A percentile compares a stretch with the other conserved stretches of the same genome.
These are phyloP conservation scores for Claviceps sp. DNA, from an alignment of 2,329 filamentous ascomycete species.

Conservation along the genomic window DNA sequence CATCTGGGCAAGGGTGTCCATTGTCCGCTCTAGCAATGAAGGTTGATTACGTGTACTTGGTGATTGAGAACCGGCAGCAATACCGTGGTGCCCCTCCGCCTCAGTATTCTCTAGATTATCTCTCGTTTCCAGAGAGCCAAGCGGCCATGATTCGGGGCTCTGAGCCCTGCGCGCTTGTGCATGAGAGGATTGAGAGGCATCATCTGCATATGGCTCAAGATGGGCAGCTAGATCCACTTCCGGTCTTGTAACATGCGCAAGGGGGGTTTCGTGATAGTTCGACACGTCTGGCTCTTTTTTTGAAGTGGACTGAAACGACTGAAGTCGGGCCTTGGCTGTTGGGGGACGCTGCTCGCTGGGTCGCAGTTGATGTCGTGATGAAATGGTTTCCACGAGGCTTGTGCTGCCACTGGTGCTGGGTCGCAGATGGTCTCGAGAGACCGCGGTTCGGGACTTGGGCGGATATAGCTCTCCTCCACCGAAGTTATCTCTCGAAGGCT, in stretches of 20 bases:
- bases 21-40: conserved; percentile 70
- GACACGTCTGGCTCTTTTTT: conserved; percentile 5
- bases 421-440: conserved; percentile 27
- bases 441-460: conserved; percentile 26
- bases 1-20: conserved; percentile 68
- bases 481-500: conserved; percentile 3
- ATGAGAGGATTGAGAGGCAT: not conserved
- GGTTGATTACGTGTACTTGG: conserved; percentile 21
- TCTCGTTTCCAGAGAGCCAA: not conserved
- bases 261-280: conserved; percentile 5
- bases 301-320: conserved; percentile 9
- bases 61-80: conserved; percentile 8
- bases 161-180: not conserved
- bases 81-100: conserved; percentile 5
- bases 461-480: conserved; percentile 21
- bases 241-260: not conserved
- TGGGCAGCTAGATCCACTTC: not conserved
- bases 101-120: not conserved
- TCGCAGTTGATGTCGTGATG: conserved; percentile 12
- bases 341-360: conserved; percentile 2
- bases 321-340: conserved; percentile 5
- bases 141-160: not conserved
- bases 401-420: conserved; percentile 10
- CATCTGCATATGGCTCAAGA: not conserved
- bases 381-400: conserved; percentile 9